A percentile compares a stretch with the other conserved stretches of the same genome.
phyloP scores from a whole-genome alignment of 441 rosid genomes.

The Croton setiger region DNA sequence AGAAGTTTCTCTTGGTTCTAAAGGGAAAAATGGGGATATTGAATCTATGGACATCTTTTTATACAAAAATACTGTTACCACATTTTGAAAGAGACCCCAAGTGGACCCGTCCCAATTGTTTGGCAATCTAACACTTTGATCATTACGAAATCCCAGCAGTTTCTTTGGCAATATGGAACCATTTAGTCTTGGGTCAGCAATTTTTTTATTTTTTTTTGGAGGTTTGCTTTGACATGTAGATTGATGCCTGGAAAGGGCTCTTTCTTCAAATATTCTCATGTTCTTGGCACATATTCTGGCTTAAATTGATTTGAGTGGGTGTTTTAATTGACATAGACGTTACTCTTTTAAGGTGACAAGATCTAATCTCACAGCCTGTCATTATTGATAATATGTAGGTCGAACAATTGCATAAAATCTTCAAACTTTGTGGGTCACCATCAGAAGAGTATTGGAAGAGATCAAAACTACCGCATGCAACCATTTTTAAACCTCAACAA shows the following conservation, averaged over 20 bases:
- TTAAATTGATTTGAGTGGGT: neutral
- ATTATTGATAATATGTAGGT: slow-evolving; percentile 39
- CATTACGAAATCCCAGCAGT: too few relatives aligned
- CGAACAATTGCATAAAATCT: slow-evolving; percentile 88
- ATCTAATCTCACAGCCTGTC: too few relatives aligned
- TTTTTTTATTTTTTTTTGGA: too few relatives aligned
- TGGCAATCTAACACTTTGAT: too few relatives aligned
- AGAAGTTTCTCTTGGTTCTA: neutral
- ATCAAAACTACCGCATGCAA: slow-evolving; percentile 78
- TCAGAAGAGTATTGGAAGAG: slow-evolving; percentile 86
- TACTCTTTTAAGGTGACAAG: neutral
- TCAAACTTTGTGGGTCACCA: slow-evolving; percentile 97
- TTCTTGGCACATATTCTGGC: slow-evolving; percentile 5
- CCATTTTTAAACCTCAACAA: slow-evolving; percentile 85
- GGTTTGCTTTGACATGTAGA: too few relatives aligned
- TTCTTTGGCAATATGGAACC: too few relatives aligned
- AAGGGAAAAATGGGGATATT: neutral
- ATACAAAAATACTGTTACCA: neutral
- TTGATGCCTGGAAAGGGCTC: too few relatives aligned
- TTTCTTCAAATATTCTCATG: too few relatives aligned
- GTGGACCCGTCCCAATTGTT: too few relatives aligned
- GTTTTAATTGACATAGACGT: neutral
- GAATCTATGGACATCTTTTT: neutral
- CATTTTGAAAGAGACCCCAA: too few relatives aligned
- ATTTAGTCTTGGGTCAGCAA: too few relatives aligned